Conservation (phyloP, 768 basidiomycete genomes). For the Xanthoconium stramineum region DNA sequence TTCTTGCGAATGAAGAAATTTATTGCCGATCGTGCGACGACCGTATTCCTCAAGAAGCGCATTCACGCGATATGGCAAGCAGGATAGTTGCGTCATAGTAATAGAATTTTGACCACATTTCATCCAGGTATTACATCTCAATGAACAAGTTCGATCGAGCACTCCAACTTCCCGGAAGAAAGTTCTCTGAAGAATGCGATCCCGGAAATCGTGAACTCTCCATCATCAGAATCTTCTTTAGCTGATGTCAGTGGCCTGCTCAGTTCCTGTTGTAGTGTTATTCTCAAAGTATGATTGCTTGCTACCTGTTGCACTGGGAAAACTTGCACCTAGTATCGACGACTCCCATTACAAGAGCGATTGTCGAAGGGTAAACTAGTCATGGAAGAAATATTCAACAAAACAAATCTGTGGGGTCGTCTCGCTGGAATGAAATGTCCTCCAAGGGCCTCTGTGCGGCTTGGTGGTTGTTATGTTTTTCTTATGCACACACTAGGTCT, state of each 20-base stretch:
- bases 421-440: neutral
- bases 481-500: neutral
- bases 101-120: neutral
- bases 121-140: neutral
- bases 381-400: neutral
- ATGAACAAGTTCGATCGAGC: neutral
- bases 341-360: neutral
- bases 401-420: neutral
- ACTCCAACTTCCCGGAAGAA: neutral
- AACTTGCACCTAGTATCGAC: neutral
- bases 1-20: constrained; percentile 2
- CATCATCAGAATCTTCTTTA: neutral
- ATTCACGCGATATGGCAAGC: constrained; percentile 4
- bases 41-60: neutral
- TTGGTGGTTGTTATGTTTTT: neutral
- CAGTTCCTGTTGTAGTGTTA: neutral
- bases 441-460: neutral
- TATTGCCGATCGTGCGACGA: neutral
- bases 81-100: neutral
- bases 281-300: neutral
- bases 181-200: neutral
- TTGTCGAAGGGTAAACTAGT: neutral
- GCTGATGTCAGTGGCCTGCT: neutral
- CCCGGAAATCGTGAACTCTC: neutral
- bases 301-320: neutral